Evolutionary conservation across 2,329 filamentous ascomycete genomes (phyloP).

Genomic region (Cladorrhinum sp.): DNA sequence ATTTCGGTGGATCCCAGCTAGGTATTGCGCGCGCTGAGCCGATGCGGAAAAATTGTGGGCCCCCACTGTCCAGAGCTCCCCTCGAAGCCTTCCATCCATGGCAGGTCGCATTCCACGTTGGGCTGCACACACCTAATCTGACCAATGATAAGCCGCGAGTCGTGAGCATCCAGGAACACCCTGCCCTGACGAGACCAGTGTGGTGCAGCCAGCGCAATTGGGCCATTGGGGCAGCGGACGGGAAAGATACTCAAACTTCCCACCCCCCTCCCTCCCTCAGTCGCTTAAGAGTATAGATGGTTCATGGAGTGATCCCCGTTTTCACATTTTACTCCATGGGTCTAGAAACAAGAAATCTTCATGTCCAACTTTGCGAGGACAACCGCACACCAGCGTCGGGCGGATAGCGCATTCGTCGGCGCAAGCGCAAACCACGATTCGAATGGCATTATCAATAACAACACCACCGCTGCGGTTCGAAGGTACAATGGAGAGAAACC

Average conservation of each 20-base stretch:
- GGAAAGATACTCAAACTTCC: not conserved
- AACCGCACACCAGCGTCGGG: slow-evolving; percentile 25
- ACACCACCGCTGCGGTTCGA: slow-evolving; percentile 4
- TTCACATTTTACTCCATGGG: slow-evolving; percentile 4
- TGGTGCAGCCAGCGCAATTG: not conserved
- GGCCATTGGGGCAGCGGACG: not conserved
- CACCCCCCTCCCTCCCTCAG: not conserved
- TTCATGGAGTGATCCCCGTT: slow-evolving; percentile 2
- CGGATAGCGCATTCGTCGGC: slow-evolving; percentile 16
- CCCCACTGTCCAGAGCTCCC: not conserved
- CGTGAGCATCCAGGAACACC: not conserved
- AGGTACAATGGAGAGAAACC: slow-evolving; percentile 1
- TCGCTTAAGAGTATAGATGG: not conserved
- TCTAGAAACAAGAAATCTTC: slow-evolving; percentile 18
- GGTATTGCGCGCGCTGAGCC: too few species aligned
- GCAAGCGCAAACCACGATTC: slow-evolving; percentile 9
- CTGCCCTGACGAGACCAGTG: not conserved
- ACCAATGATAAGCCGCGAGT: not conserved
- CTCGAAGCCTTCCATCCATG: not conserved
- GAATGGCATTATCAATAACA: slow-evolving; percentile 10
- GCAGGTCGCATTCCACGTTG: not conserved
- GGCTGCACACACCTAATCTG: not conserved
- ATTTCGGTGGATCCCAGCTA: not conserved
- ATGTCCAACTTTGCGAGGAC: slow-evolving; percentile 28
- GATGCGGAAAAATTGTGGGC: not conserved